Percentiles rank a stretch among this genome's conserved stretches.
Conservation (phyloP, 257 asterid species). For the Sherardia arvensis region DNA sequence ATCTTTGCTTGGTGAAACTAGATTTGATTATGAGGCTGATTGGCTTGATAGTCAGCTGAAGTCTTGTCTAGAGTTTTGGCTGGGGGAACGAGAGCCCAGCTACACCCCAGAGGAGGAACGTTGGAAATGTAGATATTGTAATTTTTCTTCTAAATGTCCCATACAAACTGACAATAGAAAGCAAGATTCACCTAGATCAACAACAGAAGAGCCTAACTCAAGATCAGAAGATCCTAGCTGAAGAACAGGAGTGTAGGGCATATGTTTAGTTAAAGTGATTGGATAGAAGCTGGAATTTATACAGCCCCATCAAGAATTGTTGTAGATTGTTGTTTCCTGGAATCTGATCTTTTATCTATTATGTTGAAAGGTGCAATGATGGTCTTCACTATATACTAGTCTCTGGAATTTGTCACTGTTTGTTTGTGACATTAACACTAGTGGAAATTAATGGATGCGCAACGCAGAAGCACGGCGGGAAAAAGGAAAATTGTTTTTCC, state of each 20-base stretch:
- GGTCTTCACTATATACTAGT: background rate
- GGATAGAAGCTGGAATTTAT: background rate
- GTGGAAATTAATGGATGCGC: too few species aligned
- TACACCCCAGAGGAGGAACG: conserved; percentile 63
- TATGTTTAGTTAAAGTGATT: background rate
- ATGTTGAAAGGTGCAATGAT: background rate
- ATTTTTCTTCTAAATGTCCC: conserved; percentile 48
- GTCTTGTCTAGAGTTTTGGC: conserved; percentile 69
- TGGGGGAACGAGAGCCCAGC: conserved; percentile 57
- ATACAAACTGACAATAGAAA: conserved; percentile 18
- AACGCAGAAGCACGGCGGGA: too few species aligned
- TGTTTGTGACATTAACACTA: background rate
- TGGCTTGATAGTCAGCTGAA: conserved; percentile 57
- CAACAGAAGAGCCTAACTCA: conserved; percentile 18
- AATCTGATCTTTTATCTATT: background rate
- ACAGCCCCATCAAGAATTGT: background rate
- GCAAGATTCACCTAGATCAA: conserved; percentile 18
- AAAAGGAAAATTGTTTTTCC: too few species aligned
- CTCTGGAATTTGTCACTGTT: background rate
- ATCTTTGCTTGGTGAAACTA: conserved; percentile 68
- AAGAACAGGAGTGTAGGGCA: conserved; percentile 4
- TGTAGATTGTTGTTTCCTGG: background rate
- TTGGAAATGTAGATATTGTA: conserved; percentile 80
- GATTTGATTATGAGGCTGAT: conserved; percentile 42
- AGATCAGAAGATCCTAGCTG: conserved; percentile 20